These are phyloP conservation scores for Claviceps purpurea DNA, from an alignment of 2,329 filamentous ascomycete genomes.

Conservation along the genomic window DNA sequence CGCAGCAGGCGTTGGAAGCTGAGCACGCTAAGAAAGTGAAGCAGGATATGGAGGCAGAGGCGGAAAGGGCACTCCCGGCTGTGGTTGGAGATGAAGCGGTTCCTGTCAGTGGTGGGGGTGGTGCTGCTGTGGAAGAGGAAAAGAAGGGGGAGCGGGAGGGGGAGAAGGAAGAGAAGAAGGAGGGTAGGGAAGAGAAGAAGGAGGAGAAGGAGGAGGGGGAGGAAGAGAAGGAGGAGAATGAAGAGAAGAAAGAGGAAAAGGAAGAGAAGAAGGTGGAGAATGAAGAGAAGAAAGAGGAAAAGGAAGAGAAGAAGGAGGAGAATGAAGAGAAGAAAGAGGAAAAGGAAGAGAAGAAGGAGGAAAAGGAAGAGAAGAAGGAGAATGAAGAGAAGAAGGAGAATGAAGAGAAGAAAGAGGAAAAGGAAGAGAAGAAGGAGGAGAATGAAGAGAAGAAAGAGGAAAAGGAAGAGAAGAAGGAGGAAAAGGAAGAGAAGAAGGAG, in stretches of 20 bases:
- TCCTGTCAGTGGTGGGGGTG: background rate
- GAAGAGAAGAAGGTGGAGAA: background rate
- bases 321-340: no score
- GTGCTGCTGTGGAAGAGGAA: background rate
- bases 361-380: background rate
- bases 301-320: background rate
- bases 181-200: no score
- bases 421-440: background rate
- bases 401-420: background rate
- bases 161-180: no score
- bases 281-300: background rate
- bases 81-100: background rate
- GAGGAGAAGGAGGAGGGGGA: no score
- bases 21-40: conserved; percentile 35
- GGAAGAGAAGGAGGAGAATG: background rate
- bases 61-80: background rate
- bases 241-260: background rate
- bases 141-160: background rate
- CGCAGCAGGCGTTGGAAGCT: conserved; percentile 32
- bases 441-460: background rate
- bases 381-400: no score
- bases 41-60: conserved; percentile 18
- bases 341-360: background rate
- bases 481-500: background rate
- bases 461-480: background rate